Base-by-base conservation (phyloP, 306 rosid species). In the Coriaria nepalensis region DNA sequence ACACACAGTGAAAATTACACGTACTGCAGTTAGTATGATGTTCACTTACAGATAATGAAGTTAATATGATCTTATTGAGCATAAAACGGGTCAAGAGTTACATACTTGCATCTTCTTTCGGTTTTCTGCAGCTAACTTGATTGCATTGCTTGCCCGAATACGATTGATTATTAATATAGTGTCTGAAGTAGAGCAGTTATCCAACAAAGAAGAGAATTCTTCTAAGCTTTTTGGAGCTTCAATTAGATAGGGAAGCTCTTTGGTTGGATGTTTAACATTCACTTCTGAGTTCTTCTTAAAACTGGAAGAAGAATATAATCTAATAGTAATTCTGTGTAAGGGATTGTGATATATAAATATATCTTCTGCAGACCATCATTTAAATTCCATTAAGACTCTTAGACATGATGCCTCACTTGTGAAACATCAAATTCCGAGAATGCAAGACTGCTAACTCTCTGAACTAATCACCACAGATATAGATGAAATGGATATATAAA, bases 91-190 rank as follows among this genome's bases (percentile, higher is more conserved):
- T 37, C 20, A 56, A 35, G 9, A 42, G 34, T 47, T 58, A 11
- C 81, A 55, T 75, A 90, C 98, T 70, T 81, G 94, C 79, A 90
- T 75, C 70, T 79, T 90, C 73, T 79, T 86, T 58, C 78, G 77
- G 65, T 90, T 90, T 79, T 79, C 93, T 35, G 78, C 92, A 6
- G 79, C 87, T 35, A 90, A 79, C 55, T 74, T 66, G 76, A 90
- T 81, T 38, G 98, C 77, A 69, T 90, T 81, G 68, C 85, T 77
- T 52, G 70, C 83, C 43, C 95, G 79, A 60, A 90, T 84, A 47
- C 95, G 79, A 58, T 64, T 71, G 76, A 90, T 75, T 37, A 90
- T 58, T 75, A 90, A 65, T 53, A 73, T 67, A 45, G 61, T 42
- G 37, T 90, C 86, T 13, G 73, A 47, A 69, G 68, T 81, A 37